Conservation (phyloP, 2,329 filamentous ascomycete species). For the Sarocladium strictum region DNA sequence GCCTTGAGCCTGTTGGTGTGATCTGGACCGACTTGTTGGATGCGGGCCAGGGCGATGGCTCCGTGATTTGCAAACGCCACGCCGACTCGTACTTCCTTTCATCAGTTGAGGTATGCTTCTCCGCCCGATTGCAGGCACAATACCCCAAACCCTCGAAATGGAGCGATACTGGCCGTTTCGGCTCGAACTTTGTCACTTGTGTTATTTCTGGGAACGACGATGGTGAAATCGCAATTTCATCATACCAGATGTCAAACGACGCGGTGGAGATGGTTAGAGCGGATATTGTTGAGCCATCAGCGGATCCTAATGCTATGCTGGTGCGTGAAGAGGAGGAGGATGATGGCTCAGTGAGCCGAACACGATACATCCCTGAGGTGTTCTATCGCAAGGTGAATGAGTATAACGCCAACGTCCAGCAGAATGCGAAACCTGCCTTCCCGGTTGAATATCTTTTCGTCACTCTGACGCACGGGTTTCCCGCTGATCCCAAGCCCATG, state of each 20-base stretch:
- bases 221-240: slow-evolving; percentile 80
- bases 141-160: slow-evolving; percentile 90
- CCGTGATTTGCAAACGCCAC: slow-evolving; percentile 90
- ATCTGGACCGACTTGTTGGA: slow-evolving; percentile 93
- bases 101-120: slow-evolving; percentile 86
- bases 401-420: slow-evolving; percentile 91
- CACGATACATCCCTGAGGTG: slow-evolving; percentile 92
- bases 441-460: slow-evolving; percentile 95
- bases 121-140: slow-evolving; percentile 78
- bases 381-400: slow-evolving; percentile 96
- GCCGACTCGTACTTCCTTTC: slow-evolving; percentile 92
- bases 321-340: slow-evolving; percentile 90
- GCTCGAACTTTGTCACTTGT: slow-evolving; percentile 95
- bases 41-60: slow-evolving; percentile 72
- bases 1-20: slow-evolving; percentile 81
- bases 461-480: slow-evolving; percentile 94
- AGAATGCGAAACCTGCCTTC: slow-evolving; percentile 94
- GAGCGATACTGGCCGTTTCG: slow-evolving; percentile 91
- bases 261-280: slow-evolving; percentile 96
- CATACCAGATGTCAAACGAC: slow-evolving; percentile 92
- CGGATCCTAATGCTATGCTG: slow-evolving; percentile 88
- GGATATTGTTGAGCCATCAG: slow-evolving; percentile 90
- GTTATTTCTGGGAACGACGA: slow-evolving; percentile 89
- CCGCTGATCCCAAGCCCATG: slow-evolving; percentile 67
- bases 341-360: slow-evolving; percentile 59